Evolutionary conservation across 2,329 filamentous ascomycete genomes (phyloP).

Genomic region (Penicillium sp.): DNA sequence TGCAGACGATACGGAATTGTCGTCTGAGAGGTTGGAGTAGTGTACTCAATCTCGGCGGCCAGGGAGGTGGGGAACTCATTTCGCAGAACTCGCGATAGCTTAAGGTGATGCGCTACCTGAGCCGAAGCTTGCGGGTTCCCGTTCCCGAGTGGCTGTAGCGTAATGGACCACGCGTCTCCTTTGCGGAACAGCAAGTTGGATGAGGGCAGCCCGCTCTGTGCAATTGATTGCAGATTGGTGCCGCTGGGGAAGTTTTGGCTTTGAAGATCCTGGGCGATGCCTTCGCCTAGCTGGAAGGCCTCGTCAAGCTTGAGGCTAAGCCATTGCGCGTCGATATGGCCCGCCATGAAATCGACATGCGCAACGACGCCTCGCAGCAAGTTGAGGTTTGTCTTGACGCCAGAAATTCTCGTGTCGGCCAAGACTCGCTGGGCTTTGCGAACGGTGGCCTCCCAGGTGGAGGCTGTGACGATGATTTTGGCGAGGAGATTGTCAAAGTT

Average conservation of each 20-base stretch:
- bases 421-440: constrained; percentile 60
- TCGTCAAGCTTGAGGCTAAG: constrained; percentile 54
- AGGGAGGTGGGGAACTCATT: constrained; percentile 64
- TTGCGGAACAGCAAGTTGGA: constrained; percentile 57
- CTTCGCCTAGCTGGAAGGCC: constrained; percentile 43
- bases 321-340: constrained; percentile 61
- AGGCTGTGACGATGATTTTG: constrained; percentile 62
- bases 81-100: constrained; percentile 57
- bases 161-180: constrained; percentile 62
- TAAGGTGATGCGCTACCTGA: constrained; percentile 54
- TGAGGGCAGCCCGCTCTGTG: constrained; percentile 28
- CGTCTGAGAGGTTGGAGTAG: constrained; percentile 39
- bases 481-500: constrained; percentile 64
- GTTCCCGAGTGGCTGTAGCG: constrained; percentile 45
- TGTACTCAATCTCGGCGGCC: constrained; percentile 57
- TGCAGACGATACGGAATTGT: constrained; percentile 52
- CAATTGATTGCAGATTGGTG: constrained; percentile 17
- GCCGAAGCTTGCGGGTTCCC: constrained; percentile 15
- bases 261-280: constrained; percentile 28
- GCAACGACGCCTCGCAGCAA: constrained; percentile 59
- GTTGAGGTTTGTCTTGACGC: constrained; percentile 62
- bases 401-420: constrained; percentile 58
- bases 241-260: not conserved
- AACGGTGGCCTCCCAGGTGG: constrained; percentile 57
- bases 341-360: constrained; percentile 54